phyloP scores from a whole-genome alignment of 2,329 filamentous ascomycete species.

The Fusarium sp. region DNA sequence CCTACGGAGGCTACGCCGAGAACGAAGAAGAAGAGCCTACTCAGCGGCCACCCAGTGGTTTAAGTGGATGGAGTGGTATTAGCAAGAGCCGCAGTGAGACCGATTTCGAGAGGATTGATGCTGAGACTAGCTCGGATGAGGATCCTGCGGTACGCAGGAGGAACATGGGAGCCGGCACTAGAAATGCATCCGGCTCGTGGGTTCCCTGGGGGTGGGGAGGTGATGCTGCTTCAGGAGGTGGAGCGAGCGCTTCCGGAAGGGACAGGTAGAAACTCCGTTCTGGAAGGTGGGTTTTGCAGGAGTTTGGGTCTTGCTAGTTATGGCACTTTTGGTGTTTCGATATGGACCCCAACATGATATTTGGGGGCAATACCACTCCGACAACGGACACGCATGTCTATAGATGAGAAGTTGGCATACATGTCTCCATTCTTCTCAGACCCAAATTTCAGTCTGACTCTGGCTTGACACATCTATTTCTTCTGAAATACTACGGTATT shows the following conservation, averaged over 20 bases:
- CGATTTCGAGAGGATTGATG: constrained; percentile 91
- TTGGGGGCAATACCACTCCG: constrained; percentile 8
- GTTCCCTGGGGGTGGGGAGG: constrained; percentile 63
- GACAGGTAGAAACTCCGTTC: constrained; percentile 52
- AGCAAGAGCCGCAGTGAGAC: constrained; percentile 87
- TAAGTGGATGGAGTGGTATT: constrained; percentile 67
- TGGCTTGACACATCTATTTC: constrained; percentile 10
- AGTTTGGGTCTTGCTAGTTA: constrained; percentile 49
- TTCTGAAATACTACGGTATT: constrained; percentile 14
- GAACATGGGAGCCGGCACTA: constrained; percentile 43
- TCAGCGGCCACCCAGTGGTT: constrained; percentile 62
- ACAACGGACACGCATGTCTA: constrained; percentile 28
- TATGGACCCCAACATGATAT: constrained; percentile 25
- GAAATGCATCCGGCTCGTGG: constrained; percentile 58
- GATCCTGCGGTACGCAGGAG: constrained; percentile 56
- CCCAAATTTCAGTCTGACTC: neutral
- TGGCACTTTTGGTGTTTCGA: constrained; percentile 14
- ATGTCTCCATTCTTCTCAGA: constrained; percentile 12
- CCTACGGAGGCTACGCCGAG: constrained; percentile 47
- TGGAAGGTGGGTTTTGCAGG: constrained; percentile 42
- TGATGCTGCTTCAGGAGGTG: constrained; percentile 29
- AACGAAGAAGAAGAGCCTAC: constrained; percentile 53
- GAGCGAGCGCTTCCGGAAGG: constrained; percentile 55
- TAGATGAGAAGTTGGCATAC: constrained; percentile 25
- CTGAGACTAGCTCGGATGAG: constrained; percentile 74